Evolutionary conservation across 148 eudicot genomes (phyloP).

Genomic region (Silene conica): DNA sequence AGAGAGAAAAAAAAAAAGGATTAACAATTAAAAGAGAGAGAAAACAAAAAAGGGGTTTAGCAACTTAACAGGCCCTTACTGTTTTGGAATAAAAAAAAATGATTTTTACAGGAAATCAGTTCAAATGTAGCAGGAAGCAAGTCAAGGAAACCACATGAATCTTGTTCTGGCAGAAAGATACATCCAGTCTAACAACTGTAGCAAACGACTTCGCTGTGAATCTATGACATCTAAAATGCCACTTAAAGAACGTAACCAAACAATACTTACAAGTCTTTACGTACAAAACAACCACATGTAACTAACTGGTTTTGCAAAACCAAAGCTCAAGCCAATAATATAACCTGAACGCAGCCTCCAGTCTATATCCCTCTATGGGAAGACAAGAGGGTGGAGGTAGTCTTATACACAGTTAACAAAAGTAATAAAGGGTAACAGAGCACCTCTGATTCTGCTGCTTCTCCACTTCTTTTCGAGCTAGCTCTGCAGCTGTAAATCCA

Average conservation of each 20-base stretch:
- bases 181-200: background rate
- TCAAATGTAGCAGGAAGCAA: background rate
- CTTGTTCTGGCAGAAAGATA: background rate
- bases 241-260: background rate
- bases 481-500: constrained; percentile 84
- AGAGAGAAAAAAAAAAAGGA: background rate
- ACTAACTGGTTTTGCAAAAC: background rate
- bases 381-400: background rate
- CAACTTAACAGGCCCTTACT: background rate
- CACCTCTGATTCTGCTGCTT: constrained; percentile 84
- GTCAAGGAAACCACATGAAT: background rate
- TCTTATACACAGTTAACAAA: background rate
- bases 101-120: background rate
- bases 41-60: background rate
- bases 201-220: background rate
- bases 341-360: background rate
- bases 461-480: constrained; percentile 81
- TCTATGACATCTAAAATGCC: background rate
- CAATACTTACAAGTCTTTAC: background rate
- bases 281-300: background rate
- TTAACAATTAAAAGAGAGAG: background rate
- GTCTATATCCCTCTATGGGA: background rate
- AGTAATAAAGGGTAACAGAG: constrained; percentile 2
- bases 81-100: background rate
- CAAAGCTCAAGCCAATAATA: background rate